phyloP scores from a whole-genome alignment of 108 stramenopile genomes.

The Aurantiochytrium sp. region DNA sequence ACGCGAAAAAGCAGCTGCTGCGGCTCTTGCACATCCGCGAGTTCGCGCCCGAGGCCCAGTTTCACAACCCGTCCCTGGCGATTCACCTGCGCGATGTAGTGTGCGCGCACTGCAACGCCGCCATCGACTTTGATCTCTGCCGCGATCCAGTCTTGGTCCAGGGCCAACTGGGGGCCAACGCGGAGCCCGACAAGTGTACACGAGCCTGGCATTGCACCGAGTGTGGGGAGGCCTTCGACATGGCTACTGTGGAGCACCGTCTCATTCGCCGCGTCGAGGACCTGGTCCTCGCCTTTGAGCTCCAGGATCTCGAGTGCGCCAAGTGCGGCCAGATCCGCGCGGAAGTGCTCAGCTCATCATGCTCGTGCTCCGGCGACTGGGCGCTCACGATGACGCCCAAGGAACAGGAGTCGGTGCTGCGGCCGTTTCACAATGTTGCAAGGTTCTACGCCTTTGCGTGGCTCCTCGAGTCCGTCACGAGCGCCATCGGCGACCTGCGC shows the following conservation, averaged over 20 bases:
- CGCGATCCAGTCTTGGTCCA: constrained; percentile 33
- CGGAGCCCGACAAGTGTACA: background rate
- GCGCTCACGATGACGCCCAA: background rate
- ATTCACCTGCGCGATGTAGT: constrained; percentile 87
- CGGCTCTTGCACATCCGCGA: constrained; percentile 88
- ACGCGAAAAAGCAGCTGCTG: constrained; percentile 74
- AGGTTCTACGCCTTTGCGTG: background rate
- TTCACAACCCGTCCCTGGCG: constrained; percentile 76
- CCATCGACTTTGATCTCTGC: constrained; percentile 85
- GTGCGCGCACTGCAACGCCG: constrained; percentile 84
- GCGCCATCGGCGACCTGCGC: background rate
- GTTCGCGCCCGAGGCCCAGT: constrained; percentile 75
- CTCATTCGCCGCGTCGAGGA: constrained; percentile 73
- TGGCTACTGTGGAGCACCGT: constrained; percentile 69
- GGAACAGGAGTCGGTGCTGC: background rate
- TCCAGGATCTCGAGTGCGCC: constrained; percentile 85
- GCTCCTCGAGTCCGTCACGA: background rate
- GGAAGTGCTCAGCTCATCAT: background rate
- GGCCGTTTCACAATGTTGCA: background rate
- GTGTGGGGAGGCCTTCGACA: constrained; percentile 76
- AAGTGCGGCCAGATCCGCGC: constrained; percentile 70
- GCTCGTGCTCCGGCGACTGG: background rate
- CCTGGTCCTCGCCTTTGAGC: constrained; percentile 72
- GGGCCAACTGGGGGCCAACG: background rate
- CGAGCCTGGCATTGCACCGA: constrained; percentile 73